Conservation (phyloP, 1,139 yeast genomes). For the Lodderomyces jiufengensis region DNA sequence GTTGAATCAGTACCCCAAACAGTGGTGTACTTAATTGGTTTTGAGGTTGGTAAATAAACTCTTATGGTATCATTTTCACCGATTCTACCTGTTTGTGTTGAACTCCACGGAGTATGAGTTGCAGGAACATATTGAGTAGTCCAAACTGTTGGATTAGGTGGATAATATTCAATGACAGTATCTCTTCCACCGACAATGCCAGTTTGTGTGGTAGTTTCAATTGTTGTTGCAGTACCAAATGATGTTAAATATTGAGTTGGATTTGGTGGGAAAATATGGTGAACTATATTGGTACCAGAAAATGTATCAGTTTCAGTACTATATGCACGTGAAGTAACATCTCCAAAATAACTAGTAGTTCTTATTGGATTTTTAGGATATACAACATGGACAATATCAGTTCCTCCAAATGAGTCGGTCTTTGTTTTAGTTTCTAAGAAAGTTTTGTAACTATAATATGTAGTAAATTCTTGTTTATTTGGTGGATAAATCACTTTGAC, state of each 20-base stretch:
- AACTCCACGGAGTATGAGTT: slow-evolving; percentile 9
- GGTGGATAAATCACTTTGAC: slow-evolving; percentile 19
- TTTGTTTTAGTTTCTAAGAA: slow-evolving; percentile 10
- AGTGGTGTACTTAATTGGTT: slow-evolving; percentile 12
- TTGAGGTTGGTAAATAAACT: slow-evolving; percentile 20
- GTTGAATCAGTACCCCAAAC: slow-evolving; percentile 9
- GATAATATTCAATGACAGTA: slow-evolving; percentile 19
- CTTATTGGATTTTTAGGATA: slow-evolving; percentile 15
- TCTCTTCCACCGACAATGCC: slow-evolving; percentile 13
- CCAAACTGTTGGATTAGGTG: slow-evolving; percentile 15
- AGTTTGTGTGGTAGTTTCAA: slow-evolving; percentile 12
- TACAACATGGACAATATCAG: slow-evolving; percentile 18
- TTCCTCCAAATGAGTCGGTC: slow-evolving; percentile 13
- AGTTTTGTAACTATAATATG: too few relatives aligned
- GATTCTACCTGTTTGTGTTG: slow-evolving; percentile 10
- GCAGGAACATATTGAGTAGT: slow-evolving; percentile 13
- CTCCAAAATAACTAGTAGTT: slow-evolving; percentile 10
- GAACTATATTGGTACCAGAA: slow-evolving; percentile 18
- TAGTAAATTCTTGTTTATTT: too few relatives aligned
- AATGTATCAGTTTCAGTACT: slow-evolving; percentile 10
- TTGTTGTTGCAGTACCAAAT: slow-evolving; percentile 13
- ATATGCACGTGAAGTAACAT: slow-evolving; percentile 4
- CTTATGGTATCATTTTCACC: slow-evolving; percentile 17
- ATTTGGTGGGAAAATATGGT: slow-evolving; percentile 16
- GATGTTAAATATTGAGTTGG: slow-evolving; percentile 10